Evolutionary conservation across 208 protist genomes (phyloP), one percentile per base, ranked within the genome.

Genomic region (Acanthamoeba quina): DNA sequence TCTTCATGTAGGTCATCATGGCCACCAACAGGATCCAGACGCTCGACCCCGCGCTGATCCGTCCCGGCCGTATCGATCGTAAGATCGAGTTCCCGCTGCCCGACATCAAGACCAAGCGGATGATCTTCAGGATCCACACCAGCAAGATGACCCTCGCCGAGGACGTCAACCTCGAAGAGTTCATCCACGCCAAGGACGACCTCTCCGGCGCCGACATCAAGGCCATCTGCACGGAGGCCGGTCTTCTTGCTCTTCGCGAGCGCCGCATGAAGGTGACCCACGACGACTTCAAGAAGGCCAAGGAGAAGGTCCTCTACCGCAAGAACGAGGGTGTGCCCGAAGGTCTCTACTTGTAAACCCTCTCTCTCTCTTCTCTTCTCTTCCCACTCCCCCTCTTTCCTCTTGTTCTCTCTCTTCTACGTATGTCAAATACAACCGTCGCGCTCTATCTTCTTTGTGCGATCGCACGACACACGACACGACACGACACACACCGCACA

Each of bases 81-180:
- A 98, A 98, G 94, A 96, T 97, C 68, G 99, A 99, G 96, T 99
- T 99, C 96, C 97, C 98, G 0, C 96, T 99, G 21, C 99, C 99
- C 21, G 99, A 99, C 95, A 99, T 99, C 52, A 99, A 99, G 94
- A 99, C 99, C 21, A 99, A 99, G 95, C 98, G 98, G 80, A 98
- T 98, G 95, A 99, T 99, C 94, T 99, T 99, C 96, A 97, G 99
- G 66, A 99, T 99, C 94, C 99, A 99, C 97, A 99, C 99, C 3
- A 97, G 97, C 83, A 99, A 98, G 90, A 99, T 99, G 99, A 99
- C 97, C 66, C 96, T 99, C 4, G 98, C 98, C 17, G 97, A 98
- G n/a, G 99, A 99, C 96, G 99, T 99, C 9, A 98, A 99, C 94
- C 97, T 99, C 19, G 98, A 99, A 34, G 99, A 99, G 97, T 99